A percentile compares a stretch with the other conserved stretches of the same genome.
Evolutionary conservation across 2,329 filamentous ascomycete genomes (phyloP).

Genomic region (Stagonosporopsis vannaccii): DNA sequence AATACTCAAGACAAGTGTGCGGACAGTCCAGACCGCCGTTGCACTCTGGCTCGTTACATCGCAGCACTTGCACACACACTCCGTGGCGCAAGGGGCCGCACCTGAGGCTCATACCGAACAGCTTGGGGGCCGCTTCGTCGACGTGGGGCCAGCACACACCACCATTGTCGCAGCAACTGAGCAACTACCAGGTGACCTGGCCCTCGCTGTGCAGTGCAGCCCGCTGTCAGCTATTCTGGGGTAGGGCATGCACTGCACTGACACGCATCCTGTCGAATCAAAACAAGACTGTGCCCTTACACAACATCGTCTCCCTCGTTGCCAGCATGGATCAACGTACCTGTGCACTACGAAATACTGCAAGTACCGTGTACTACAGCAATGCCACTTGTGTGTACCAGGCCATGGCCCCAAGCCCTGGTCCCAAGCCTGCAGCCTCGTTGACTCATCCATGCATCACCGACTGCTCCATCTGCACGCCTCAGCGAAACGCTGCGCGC

Average conservation of each 20-base stretch:
- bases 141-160: constrained; percentile 20
- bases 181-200: constrained; percentile 10
- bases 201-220: constrained; percentile 5
- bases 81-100: background rate
- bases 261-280: constrained; percentile 22
- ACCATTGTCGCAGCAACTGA: constrained; percentile 16
- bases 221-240: constrained; percentile 20
- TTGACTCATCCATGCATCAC: constrained; percentile 12
- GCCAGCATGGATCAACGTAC: constrained; percentile 7
- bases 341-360: no score
- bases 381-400: constrained; percentile 2
- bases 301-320: constrained; percentile 14
- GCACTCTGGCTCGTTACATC: background rate
- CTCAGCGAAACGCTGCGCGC: constrained; percentile 18
- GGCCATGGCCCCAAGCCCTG: background rate
- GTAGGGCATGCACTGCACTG: constrained; percentile 22
- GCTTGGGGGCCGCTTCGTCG: background rate
- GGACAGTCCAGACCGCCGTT: constrained; percentile 7
- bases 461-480: constrained; percentile 3
- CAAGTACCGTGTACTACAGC: constrained; percentile 6
- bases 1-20: constrained; percentile 1
- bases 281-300: constrained; percentile 2
- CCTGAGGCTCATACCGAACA: constrained; percentile 2
- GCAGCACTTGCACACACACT: background rate
- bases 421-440: constrained; percentile 1